Evolutionary conservation across 2,329 filamentous ascomycete species (phyloP), one percentile per base, ranked within the genome.

Genomic region (Stagonosporopsis rhizophila): DNA sequence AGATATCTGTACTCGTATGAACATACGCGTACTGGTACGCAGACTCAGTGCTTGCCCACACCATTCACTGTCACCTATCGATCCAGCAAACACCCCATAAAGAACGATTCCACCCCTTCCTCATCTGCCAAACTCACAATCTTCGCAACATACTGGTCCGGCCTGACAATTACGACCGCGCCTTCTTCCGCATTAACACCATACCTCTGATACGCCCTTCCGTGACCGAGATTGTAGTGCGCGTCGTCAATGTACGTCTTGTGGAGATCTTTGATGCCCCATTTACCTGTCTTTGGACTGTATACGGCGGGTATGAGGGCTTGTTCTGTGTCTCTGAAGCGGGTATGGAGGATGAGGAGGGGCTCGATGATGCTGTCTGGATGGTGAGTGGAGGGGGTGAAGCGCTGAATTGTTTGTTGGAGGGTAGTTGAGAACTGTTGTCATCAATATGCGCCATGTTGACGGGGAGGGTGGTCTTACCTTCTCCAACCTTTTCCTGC

Each of bases 181-280:
- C 72, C 73, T 0, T 60, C 44, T 1, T 37, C 42, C 0, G 49
- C 22, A 51, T 82, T 77, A 12, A 88, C 75, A 0, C 84, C 84
- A 38, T 86, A 85, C 8, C 75, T 75, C 44, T 84, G 76, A 60
- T 88, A 88, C 1, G 82, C 83, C 40, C 84, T 78, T 0, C 85
- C 85, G 53, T 86, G 82, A 1, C 82, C 83, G 2, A 78, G 77
- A 53, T 85, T 81, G 65, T 84, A 89, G 27, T 75, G 76, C 3
- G 86, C 75, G 22, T 83, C 76, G 55, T 88, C 85, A 44, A 92
- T 76, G 65, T 82, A 88, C 1, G 83, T 79, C 58, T 88, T 88
- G 61, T 85, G 81, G 0, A 87, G 67, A 66, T 83, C 86, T 77
- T 79, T 78, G 53, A 86, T 83, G 23, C 77, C 75, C 78, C 82